phyloP scores from a whole-genome alignment of 2,329 filamentous ascomycete genomes.

The Eutypella sp. region DNA sequence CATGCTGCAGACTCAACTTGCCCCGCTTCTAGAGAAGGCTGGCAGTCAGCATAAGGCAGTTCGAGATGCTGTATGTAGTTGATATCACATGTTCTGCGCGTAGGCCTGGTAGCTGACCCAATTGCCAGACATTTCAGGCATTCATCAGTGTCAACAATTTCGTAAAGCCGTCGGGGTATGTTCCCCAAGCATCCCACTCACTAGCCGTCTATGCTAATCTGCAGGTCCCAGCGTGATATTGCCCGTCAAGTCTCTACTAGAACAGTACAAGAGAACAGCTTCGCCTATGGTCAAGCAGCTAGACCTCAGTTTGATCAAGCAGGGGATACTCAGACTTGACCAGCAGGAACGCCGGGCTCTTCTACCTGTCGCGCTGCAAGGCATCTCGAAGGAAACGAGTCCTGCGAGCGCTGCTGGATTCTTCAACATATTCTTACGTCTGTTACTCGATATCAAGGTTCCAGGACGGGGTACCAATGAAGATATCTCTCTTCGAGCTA shows the following conservation, averaged over 20 bases:
- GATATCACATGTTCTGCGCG: background rate
- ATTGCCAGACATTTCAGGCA: slow-evolving; percentile 43
- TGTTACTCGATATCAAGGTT: slow-evolving; percentile 66
- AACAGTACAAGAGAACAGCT: slow-evolving; percentile 80
- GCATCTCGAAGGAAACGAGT: slow-evolving; percentile 57
- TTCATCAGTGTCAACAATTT: slow-evolving; percentile 50
- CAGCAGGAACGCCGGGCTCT: slow-evolving; percentile 63
- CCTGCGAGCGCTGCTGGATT: slow-evolving; percentile 51
- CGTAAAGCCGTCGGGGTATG: slow-evolving; percentile 46
- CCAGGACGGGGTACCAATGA: slow-evolving; percentile 76
- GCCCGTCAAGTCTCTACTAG: slow-evolving; percentile 76
- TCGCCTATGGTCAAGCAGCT: slow-evolving; percentile 78
- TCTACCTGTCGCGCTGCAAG: slow-evolving; percentile 64
- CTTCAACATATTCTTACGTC: slow-evolving; percentile 76
- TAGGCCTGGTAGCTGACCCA: slow-evolving; percentile 10
- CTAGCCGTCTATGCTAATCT: slow-evolving; percentile 7
- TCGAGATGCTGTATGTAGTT: slow-evolving; percentile 42
- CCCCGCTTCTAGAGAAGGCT: slow-evolving; percentile 80
- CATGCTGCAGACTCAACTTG: slow-evolving; percentile 72
- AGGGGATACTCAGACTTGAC: slow-evolving; percentile 56
- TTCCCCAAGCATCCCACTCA: slow-evolving; percentile 3
- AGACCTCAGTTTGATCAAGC: slow-evolving; percentile 83
- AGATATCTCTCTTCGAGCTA: slow-evolving; percentile 61
- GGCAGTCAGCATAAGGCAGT: slow-evolving; percentile 76
- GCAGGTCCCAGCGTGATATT: slow-evolving; percentile 59